These are phyloP conservation scores for Phytophthora rubi DNA, from an alignment of 352 stramenopile genomes.

Conservation along the genomic window DNA sequence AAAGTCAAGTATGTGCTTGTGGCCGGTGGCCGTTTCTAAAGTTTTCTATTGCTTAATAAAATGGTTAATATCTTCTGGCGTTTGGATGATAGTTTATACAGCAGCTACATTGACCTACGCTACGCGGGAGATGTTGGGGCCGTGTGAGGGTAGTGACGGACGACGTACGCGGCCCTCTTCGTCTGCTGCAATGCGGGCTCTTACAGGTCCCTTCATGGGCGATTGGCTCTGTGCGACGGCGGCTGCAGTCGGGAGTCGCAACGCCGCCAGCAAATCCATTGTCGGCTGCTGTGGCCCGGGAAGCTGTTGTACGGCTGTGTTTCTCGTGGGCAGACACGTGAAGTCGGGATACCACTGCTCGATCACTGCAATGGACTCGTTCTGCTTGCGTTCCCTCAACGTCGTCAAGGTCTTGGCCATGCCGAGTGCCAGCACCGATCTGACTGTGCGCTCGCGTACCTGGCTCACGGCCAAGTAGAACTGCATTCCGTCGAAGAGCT, in stretches of 20 bases:
- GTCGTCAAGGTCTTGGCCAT: constrained; percentile 45
- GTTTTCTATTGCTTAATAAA: constrained; percentile 37
- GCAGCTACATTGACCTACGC: constrained; percentile 15
- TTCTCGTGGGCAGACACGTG: constrained; percentile 49
- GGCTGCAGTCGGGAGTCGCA: constrained; percentile 31
- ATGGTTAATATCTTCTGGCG: constrained; percentile 21
- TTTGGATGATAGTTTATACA: constrained; percentile 31
- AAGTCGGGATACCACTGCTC: constrained; percentile 71
- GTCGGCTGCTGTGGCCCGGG: constrained; percentile 8
- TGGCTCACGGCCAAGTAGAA: constrained; percentile 69
- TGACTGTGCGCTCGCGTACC: constrained; percentile 44
- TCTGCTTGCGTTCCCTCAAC: constrained; percentile 38
- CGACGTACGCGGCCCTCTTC: constrained; percentile 31
- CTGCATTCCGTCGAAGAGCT: constrained; percentile 64
- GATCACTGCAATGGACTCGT: constrained; percentile 66
- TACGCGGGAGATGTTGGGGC: constrained; percentile 21
- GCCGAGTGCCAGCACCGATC: constrained; percentile 45
- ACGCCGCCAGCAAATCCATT: constrained; percentile 39
- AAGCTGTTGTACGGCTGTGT: constrained; percentile 13
- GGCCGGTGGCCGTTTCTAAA: constrained; percentile 22
- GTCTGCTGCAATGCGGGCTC: constrained; percentile 12
- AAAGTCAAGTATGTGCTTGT: constrained; percentile 9
- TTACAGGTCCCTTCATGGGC: constrained; percentile 7
- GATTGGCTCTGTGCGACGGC: constrained; percentile 26
- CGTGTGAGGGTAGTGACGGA: constrained; percentile 25